These are phyloP conservation scores for Eucalyptus cloeziana DNA, from an alignment of 345 rosid species.

Conservation along the genomic window DNA sequence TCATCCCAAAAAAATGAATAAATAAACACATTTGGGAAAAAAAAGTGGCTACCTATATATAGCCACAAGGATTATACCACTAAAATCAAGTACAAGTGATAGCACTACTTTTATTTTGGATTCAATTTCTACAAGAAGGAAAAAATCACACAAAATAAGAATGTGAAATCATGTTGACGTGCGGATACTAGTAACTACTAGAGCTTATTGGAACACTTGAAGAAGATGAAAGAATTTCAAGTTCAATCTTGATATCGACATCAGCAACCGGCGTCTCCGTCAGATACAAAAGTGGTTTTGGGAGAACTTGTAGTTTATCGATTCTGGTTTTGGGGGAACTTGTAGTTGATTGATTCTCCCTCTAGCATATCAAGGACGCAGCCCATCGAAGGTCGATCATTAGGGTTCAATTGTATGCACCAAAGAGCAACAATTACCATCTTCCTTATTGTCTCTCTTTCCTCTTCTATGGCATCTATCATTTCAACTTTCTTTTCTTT, in stretches of 20 bases:
- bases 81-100: neutral
- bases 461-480: fast-evolving
- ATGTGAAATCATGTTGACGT: fast-evolving
- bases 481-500: no score
- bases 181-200: neutral
- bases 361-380: neutral
- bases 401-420: neutral
- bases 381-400: fast-evolving
- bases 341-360: neutral
- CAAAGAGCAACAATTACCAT: no score
- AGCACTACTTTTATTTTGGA: neutral
- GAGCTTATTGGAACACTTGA: neutral
- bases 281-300: neutral
- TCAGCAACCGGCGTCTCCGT: fast-evolving
- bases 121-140: neutral
- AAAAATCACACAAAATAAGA: neutral
- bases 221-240: neutral
- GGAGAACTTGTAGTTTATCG: neutral
- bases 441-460: neutral
- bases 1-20: neutral
- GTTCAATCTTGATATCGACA: neutral
- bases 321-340: neutral
- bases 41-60: neutral
- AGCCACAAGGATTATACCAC: neutral
- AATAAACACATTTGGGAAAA: neutral